Evolutionary conservation across 2,329 filamentous ascomycete genomes (phyloP), one percentile per base, ranked within the genome.

Genomic region (Fusarium anguioides): DNA sequence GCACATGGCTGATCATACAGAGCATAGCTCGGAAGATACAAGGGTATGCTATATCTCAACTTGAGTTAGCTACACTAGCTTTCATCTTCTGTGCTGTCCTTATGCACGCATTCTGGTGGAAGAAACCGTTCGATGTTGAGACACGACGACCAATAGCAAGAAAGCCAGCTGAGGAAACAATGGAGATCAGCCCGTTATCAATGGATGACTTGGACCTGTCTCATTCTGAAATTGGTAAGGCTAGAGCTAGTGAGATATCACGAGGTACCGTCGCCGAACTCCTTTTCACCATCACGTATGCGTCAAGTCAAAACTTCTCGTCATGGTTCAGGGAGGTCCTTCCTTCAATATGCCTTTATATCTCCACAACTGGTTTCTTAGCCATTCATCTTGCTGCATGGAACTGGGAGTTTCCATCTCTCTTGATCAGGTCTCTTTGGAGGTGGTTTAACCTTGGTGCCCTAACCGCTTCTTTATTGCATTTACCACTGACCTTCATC

Each of bases 81-180:
- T 53, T 53, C 0, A 37, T 53, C 5, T 18, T 53, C 7, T 53
- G 50, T 4, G 41, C 50, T 1, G 23, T 53, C 0, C 1, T 53
- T 0, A 53, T 53, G 50, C 31, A 53, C 6, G 3, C 18, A 0
- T 14, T 53, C 0, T 53, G 41, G 50, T 53, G 41, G 50, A 23
- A n/a, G 0, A 53, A 53, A 2, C 50, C 50, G 1, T 53, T 53
- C 6, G 31, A 48, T 1, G 12, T 37, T 2, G 24, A 17, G 8
- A 23, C 50, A 3, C 26, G 50, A 6, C 29, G 40, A 1, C 3
- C 37, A 0, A 2, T 53, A 2, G 5, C 4, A 4, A 1, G 6
- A 2, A 9, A 23, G 3, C 4, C 9, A 8, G 3, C 9, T 0
- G 1, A n/a, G 11, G 0, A 0, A 2, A 4, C 2, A 4, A 0